A percentile compares a stretch with the other conserved stretches of the same genome.
Evolutionary conservation across 2,329 filamentous ascomycete species (phyloP).

Genomic region (Fusarium neocosmosporiellum): DNA sequence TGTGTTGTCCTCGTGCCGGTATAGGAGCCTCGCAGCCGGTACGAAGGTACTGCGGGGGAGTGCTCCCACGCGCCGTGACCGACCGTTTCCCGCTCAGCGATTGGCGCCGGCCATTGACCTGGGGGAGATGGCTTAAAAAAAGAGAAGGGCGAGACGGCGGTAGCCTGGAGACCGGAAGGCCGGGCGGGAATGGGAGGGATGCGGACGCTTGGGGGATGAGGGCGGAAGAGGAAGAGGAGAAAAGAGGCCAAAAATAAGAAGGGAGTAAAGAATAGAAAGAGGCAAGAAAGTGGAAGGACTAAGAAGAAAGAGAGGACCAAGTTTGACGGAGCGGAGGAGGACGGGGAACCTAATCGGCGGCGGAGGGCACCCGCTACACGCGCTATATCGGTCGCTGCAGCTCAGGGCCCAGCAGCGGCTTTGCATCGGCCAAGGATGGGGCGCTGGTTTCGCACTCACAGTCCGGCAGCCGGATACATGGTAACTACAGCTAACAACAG

Average conservation of each 20-base stretch:
- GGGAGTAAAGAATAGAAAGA: slow-evolving; percentile 12
- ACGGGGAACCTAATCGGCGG: slow-evolving; percentile 26
- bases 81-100: slow-evolving; percentile 64
- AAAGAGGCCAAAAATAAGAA: slow-evolving; percentile 12
- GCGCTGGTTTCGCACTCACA: slow-evolving; percentile 10
- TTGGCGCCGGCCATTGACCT: slow-evolving; percentile 69
- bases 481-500: neutral
- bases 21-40: slow-evolving; percentile 44
- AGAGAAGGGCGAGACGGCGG: slow-evolving; percentile 25
- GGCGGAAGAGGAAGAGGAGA: slow-evolving; percentile 3
- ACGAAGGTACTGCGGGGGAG: slow-evolving; percentile 68
- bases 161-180: slow-evolving; percentile 25
- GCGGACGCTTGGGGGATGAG: slow-evolving; percentile 12
- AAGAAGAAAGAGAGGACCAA: slow-evolving; percentile 31
- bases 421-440: slow-evolving; percentile 22
- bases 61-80: slow-evolving; percentile 69
- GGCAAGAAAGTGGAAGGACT: slow-evolving; percentile 10
- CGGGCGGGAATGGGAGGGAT: slow-evolving; percentile 12
- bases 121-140: slow-evolving; percentile 9
- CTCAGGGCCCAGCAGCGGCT: slow-evolving; percentile 17
- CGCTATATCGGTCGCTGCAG: slow-evolving; percentile 16
- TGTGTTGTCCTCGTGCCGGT: slow-evolving; percentile 32
- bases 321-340: slow-evolving; percentile 39
- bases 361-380: slow-evolving; percentile 9
- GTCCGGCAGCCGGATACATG: neutral